These are phyloP conservation scores for Stenocarpella maydis DNA, from an alignment of 2,329 filamentous ascomycete species.

Conservation along the genomic window DNA sequence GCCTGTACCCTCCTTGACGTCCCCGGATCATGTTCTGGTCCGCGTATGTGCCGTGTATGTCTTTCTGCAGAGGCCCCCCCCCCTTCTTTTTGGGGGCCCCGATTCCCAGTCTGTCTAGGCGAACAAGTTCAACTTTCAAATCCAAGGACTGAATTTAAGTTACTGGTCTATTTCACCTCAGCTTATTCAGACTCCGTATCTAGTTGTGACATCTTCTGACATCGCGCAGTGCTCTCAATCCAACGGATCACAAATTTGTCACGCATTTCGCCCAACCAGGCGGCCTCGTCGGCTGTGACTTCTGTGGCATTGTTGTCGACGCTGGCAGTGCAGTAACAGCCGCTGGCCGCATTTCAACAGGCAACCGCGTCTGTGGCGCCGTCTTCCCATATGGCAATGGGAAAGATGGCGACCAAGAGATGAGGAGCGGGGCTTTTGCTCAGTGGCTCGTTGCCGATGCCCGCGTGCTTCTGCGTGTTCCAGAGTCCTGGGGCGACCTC, in stretches of 20 bases:
- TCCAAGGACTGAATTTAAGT: not conserved
- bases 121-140: not conserved
- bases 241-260: not conserved
- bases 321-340: not conserved
- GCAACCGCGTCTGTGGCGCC: not conserved
- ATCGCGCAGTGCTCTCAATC: not conserved
- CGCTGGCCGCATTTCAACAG: not conserved
- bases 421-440: not conserved
- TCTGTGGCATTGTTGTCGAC: not conserved
- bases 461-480: not conserved
- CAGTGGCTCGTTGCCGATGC: not conserved
- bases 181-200: not conserved
- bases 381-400: not conserved
- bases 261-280: not conserved
- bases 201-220: not conserved
- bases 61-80: not conserved
- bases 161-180: not conserved
- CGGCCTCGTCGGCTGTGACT: not conserved
- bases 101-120: not conserved
- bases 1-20: not conserved
- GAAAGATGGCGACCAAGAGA: not conserved
- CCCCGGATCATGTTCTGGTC: not conserved
- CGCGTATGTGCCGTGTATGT: not conserved
- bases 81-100: not conserved
- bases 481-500: not conserved